Conservation (phyloP, 2,329 filamentous ascomycete species). For the Ophiostoma piceae region DNA sequence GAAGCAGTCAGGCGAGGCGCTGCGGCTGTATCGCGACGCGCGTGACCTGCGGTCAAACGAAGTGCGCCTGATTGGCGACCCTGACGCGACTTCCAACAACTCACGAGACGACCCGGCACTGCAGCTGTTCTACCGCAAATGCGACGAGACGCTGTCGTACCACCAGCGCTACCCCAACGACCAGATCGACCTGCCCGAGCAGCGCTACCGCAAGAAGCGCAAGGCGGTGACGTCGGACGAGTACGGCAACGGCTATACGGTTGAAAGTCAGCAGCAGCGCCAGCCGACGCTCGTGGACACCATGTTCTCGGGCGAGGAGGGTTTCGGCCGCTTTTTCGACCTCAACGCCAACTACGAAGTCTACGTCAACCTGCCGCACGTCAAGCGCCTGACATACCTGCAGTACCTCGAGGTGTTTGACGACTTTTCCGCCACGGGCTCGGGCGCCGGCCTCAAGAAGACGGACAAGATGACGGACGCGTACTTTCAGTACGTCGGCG, state of each 20-base stretch:
- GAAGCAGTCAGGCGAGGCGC: constrained; percentile 71
- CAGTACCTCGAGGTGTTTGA: constrained; percentile 93
- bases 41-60: constrained; percentile 69
- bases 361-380: constrained; percentile 81
- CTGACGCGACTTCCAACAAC: constrained; percentile 62
- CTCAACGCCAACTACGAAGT: constrained; percentile 77
- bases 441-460: constrained; percentile 47
- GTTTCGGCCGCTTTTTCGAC: constrained; percentile 88
- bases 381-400: constrained; percentile 80
- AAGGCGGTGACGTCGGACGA: constrained; percentile 36
- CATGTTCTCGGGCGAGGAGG: constrained; percentile 94
- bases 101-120: constrained; percentile 47
- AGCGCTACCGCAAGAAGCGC: constrained; percentile 72
- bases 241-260: neutral
- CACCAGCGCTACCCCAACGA: constrained; percentile 90
- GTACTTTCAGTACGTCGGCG: constrained; percentile 84
- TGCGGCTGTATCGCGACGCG: constrained; percentile 78
- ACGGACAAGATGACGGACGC: constrained; percentile 83
- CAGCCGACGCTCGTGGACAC: constrained; percentile 69
- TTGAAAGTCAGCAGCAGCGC: neutral
- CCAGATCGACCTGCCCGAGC: constrained; percentile 89
- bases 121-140: constrained; percentile 83
- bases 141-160: constrained; percentile 76
- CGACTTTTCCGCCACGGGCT: constrained; percentile 73
- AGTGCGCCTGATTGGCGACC: constrained; percentile 63